Conservation (phyloP, 1,139 yeast species). For the Hansenula anomala region DNA sequence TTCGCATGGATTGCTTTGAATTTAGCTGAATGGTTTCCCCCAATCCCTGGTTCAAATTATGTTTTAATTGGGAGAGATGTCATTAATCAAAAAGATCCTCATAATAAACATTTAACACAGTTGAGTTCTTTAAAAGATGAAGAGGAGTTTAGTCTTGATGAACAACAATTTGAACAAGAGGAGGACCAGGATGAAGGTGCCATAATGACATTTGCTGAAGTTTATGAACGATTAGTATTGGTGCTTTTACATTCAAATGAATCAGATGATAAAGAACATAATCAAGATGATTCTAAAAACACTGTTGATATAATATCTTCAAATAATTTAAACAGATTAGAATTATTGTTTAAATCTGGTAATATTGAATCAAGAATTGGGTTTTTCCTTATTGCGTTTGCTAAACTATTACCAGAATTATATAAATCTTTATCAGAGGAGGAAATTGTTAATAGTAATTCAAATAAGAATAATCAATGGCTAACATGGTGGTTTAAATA, state of each 20-base stretch:
- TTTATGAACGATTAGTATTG: conserved; percentile 71
- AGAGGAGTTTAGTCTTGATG: conserved; percentile 11
- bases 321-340: conserved; percentile 14
- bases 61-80: conserved; percentile 33
- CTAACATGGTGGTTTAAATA: conserved; percentile 92
- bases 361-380: conserved; percentile 67
- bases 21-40: conserved; percentile 84
- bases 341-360: conserved; percentile 31
- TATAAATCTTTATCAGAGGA: conserved; percentile 78
- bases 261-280: background rate
- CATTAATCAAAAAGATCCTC: conserved; percentile 12
- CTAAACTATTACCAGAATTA: conserved; percentile 68
- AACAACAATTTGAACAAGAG: conserved; percentile 2
- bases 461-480: conserved; percentile 78
- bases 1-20: conserved; percentile 86
- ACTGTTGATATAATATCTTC: conserved; percentile 7
- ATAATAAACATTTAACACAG: conserved; percentile 17
- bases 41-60: conserved; percentile 28
- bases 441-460: conserved; percentile 60
- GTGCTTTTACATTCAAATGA: conserved; percentile 75
- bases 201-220: conserved; percentile 52
- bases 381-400: conserved; percentile 63
- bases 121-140: conserved; percentile 5
- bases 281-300: conserved; percentile 4
- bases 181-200: conserved; percentile 3